Conservation (phyloP, 2,329 filamentous ascomycete species). For the Fusarium acutatum region DNA sequence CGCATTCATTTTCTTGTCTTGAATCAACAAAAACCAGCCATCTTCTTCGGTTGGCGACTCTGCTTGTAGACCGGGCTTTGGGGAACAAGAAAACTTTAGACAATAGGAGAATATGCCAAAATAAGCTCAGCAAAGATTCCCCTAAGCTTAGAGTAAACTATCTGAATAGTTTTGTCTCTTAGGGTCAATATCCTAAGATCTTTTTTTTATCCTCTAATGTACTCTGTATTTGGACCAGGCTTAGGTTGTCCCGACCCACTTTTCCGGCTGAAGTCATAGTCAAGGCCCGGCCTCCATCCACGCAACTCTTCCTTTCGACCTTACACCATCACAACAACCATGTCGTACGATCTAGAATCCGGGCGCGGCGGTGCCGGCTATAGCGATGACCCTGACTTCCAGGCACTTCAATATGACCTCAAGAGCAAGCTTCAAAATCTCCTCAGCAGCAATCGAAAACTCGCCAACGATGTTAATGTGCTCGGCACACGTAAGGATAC, state of each 20-base stretch:
- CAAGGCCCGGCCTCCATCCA: neutral
- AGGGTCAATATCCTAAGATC: neutral
- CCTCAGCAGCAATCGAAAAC: conserved; percentile 84
- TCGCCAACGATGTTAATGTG: conserved; percentile 84
- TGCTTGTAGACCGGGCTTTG: neutral
- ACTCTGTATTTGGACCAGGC: neutral
- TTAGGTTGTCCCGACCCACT: neutral
- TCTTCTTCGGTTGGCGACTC: neutral
- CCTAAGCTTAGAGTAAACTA: neutral
- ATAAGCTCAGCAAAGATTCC: neutral
- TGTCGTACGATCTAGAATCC: conserved; percentile 95
- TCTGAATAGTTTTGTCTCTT: neutral
- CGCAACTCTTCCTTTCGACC: neutral
- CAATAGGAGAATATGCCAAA: neutral
- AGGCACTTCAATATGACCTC: conserved; percentile 80
- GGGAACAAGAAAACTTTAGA: neutral
- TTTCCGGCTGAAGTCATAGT: neutral
- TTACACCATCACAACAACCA: conserved; percentile 48
- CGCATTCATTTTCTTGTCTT: neutral
- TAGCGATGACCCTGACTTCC: conserved; percentile 92
- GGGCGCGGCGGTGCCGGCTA: conserved; percentile 79
- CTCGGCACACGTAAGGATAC: conserved; percentile 93
- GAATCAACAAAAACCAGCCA: conserved; percentile 7
- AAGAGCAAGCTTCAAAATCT: conserved; percentile 90
- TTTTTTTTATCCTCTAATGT: neutral